phyloP scores from a whole-genome alignment of 441 rosid species.

The Brassica balearica region DNA sequence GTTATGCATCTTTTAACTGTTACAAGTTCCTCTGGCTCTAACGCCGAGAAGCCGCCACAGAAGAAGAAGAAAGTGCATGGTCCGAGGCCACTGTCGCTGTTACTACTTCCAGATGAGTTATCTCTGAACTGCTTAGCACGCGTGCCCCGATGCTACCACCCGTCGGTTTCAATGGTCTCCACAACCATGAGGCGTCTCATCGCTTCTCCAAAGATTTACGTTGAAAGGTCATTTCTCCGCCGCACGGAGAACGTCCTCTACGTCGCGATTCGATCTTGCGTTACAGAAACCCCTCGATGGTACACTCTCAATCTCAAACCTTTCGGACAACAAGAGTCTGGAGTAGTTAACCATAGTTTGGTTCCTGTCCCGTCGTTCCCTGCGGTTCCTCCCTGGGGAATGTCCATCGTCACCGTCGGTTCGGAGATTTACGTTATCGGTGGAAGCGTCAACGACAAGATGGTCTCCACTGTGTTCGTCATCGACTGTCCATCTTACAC shows the following conservation, averaged over 20 bases:
- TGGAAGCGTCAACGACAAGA: constrained; percentile 58
- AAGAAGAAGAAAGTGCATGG: background rate
- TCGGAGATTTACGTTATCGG: constrained; percentile 65
- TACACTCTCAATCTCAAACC: constrained; percentile 52
- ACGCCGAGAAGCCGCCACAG: constrained; percentile 16
- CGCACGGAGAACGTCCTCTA: constrained; percentile 52
- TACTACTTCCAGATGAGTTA: constrained; percentile 63
- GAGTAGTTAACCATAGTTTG: constrained; percentile 32
- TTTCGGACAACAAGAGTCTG: background rate
- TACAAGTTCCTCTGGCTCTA: background rate
- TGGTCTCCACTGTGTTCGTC: constrained; percentile 63
- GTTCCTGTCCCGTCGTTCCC: constrained; percentile 64
- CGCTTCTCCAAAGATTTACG: constrained; percentile 58
- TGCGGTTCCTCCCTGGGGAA: constrained; percentile 51
- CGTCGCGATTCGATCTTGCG: constrained; percentile 49
- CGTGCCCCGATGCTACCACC: constrained; percentile 64
- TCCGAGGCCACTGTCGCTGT: constrained; percentile 28
- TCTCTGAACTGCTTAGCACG: constrained; percentile 65
- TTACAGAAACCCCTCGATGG: constrained; percentile 49
- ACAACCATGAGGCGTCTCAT: constrained; percentile 56
- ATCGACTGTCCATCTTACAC: constrained; percentile 66
- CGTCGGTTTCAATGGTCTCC: constrained; percentile 67
- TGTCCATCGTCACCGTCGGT: constrained; percentile 56
- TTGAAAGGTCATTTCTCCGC: constrained; percentile 53
- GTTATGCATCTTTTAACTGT: constrained; percentile 5